Base-by-base conservation (phyloP, 768 basidiomycete species). In the Imleria badia region DNA sequence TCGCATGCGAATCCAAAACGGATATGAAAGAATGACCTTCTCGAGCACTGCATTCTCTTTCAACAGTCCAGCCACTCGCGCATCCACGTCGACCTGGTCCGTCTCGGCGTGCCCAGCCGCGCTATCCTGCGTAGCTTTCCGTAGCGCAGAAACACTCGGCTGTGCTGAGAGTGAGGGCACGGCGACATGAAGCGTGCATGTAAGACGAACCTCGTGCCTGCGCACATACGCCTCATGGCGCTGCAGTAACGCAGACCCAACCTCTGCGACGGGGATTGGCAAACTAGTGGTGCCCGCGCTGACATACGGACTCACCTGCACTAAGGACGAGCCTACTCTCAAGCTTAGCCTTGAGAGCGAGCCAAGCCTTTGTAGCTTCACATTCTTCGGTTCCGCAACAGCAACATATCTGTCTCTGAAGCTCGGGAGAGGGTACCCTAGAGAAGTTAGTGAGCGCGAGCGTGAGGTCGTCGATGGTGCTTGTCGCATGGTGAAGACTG, bases 201-300 rank as follows among this genome's bases (percentile, higher is more conserved):
- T 47, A 26, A 50, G 33, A 71, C 78, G 43, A 59, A 83, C 85
- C 81, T 89, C 84, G 52, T 85, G 82, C 63, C 80, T 79, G 45
- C 86, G 82, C 29, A 92, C 84, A 70, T 91, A 91, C 4, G 88
- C 89, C 73, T 95, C 94, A 66, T 95, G 92, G 55, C 87, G 77
- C 64, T 89, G 85, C 45, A 97, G 71, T 44, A 97, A 73, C 5
- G 94, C 94, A 70, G 94, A 91, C 13, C 94, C 94, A 29, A 96
- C 87, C 78, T 95, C 93, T 93, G 60, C 26, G 53, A 42, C 10
- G 45, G 22, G 52, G 31, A 35, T 62, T 48, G 58, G 36, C 35
- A 45, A 42, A 34, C 29, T 33, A n/a, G n/a, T 23, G 22, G 42
- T 23, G 46, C 34, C 51, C 48, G n/a, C 17, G 29, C 14, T 40